Evolutionary conservation across 169 alveolate species (phyloP).

Genomic region (Eimeria falciformis): DNA sequence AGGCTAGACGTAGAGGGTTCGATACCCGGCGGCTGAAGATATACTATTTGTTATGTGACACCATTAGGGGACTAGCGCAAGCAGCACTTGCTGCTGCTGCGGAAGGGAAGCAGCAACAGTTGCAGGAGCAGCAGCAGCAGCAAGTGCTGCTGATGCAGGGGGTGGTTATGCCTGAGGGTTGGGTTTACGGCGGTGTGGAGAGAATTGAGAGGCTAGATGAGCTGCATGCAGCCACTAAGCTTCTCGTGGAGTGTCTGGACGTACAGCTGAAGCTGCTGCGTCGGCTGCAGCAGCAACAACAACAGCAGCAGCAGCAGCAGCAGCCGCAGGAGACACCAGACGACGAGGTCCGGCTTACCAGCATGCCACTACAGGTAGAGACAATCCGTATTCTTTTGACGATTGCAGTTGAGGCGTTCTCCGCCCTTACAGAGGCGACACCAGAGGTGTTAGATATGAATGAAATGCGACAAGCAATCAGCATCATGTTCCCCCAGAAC

Average conservation of each 20-base stretch:
- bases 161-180: conserved; percentile 68
- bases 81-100: conserved; percentile 44
- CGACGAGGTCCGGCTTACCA: conserved; percentile 65
- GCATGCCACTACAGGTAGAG: conserved; percentile 58
- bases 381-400: conserved; percentile 19
- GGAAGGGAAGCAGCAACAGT: conserved; percentile 51
- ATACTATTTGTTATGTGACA: neutral
- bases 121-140: conserved; percentile 25
- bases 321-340: conserved; percentile 70
- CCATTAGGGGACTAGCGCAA: conserved; percentile 52
- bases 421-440: conserved; percentile 36
- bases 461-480: conserved; percentile 73
- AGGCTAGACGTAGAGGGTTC: conserved; percentile 53
- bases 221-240: conserved; percentile 58
- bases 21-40: conserved; percentile 48
- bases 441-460: conserved; percentile 74
- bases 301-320: conserved; percentile 37
- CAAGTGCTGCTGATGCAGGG: neutral
- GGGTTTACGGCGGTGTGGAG: conserved; percentile 72
- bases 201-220: conserved; percentile 66
- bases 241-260: conserved; percentile 67
- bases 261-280: conserved; percentile 71
- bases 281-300: conserved; percentile 66
- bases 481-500: conserved; percentile 68
- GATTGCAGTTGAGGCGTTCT: conserved; percentile 29